phyloP scores from a whole-genome alignment of 805 yeast genomes.

The Millerozyma acaciae region DNA sequence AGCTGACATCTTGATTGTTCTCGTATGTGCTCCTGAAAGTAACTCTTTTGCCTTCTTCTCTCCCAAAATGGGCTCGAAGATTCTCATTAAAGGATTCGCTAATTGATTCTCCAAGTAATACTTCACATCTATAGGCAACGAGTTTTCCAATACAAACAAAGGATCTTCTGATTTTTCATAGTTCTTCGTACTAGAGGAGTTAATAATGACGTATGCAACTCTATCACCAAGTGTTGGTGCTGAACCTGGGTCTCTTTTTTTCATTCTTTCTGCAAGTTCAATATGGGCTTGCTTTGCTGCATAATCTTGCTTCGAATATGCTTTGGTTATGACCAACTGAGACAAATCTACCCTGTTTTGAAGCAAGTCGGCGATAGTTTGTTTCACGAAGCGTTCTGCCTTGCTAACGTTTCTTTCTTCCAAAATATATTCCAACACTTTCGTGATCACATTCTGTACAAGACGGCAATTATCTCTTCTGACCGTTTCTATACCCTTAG shows the following conservation, averaged over 20 bases:
- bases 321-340: conserved; percentile 89
- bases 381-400: conserved; percentile 82
- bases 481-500: conserved; percentile 97
- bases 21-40: conserved; percentile 78
- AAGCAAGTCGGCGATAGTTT: conserved; percentile 81
- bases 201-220: conserved; percentile 91
- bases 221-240: conserved; percentile 98
- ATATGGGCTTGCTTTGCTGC: conserved; percentile 97
- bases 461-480: conserved; percentile 95
- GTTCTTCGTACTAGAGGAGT: conserved; percentile 75
- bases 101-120: conserved; percentile 91
- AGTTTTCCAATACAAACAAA: conserved; percentile 83
- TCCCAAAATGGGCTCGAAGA: conserved; percentile 93
- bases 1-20: conserved; percentile 68
- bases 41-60: conserved; percentile 76
- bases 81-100: conserved; percentile 87
- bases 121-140: conserved; percentile 89
- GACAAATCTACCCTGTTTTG: conserved; percentile 92
- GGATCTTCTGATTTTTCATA: conserved; percentile 98
- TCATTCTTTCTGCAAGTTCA: conserved; percentile 93
- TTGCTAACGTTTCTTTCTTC: conserved; percentile 83
- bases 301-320: conserved; percentile 83
- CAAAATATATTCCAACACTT: conserved; percentile 77
- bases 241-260: conserved; percentile 93
- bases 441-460: conserved; percentile 92